These are phyloP conservation scores for Fragaria nilgerrensis DNA, from an alignment of 306 rosid species.

Conservation along the genomic window DNA sequence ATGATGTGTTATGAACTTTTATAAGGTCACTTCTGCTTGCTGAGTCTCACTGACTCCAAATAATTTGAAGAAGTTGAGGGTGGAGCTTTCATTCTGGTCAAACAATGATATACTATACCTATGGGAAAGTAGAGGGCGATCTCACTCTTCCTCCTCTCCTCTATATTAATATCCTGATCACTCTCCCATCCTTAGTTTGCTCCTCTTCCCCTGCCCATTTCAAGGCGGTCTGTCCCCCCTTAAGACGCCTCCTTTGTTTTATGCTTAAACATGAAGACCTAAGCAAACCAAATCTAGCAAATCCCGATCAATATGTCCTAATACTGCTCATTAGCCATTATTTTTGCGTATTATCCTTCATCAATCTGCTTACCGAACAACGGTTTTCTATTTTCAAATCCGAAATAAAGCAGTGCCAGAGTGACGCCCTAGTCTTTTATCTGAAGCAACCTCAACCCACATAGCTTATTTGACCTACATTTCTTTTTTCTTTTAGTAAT, in stretches of 20 bases:
- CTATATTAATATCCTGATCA: neutral
- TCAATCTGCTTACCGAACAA: conserved; percentile 13
- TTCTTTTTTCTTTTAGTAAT: neutral
- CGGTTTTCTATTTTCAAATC: neutral
- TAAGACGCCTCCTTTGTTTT: conserved; percentile 24
- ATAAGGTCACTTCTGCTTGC: conserved; percentile 3
- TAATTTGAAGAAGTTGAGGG: neutral
- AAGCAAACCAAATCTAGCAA: conserved; percentile 29
- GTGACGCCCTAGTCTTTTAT: conserved; percentile 11
- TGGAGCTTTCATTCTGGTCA: conserved; percentile 15
- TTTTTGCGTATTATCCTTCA: neutral
- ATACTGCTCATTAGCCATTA: conserved; percentile 18
- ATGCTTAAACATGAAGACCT: conserved; percentile 19
- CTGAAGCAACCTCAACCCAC: neutral
- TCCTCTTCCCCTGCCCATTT: conserved; percentile 27
- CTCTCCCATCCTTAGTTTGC: conserved; percentile 20
- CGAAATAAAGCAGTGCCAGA: conserved; percentile 1
- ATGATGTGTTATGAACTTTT: too few species aligned
- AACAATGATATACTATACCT: conserved; percentile 8
- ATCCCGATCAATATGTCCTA: conserved; percentile 32
- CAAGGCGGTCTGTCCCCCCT: conserved; percentile 29
- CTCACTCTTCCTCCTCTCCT: neutral
- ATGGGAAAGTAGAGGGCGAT: conserved; percentile 6
- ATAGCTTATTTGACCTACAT: neutral
- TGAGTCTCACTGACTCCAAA: conserved; percentile 2